Evolutionary conservation across 2,329 filamentous ascomycete genomes (phyloP).

Genomic region (Apiospora saccharicola): DNA sequence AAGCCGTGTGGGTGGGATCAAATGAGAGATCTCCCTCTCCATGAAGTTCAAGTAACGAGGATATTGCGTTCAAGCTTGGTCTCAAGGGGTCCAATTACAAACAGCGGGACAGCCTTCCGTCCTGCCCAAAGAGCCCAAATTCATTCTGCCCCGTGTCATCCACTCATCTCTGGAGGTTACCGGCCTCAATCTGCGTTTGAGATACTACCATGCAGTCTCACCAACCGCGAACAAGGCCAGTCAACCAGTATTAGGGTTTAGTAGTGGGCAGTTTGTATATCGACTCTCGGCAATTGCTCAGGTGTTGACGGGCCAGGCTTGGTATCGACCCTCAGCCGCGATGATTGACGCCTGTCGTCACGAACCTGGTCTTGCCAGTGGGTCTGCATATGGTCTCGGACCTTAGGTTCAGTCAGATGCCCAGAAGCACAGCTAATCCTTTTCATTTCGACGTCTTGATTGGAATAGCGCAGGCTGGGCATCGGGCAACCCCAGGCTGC

Average conservation of each 20-base stretch:
- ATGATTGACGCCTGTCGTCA: slow-evolving; percentile 11
- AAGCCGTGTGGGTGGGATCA: neutral
- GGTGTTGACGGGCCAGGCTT: neutral
- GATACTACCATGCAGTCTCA: slow-evolving; percentile 7
- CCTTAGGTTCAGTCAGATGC: neutral
- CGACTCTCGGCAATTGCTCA: slow-evolving; percentile 6
- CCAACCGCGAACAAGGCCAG: neutral
- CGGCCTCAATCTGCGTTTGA: slow-evolving; percentile 14
- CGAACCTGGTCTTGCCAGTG: slow-evolving; percentile 17
- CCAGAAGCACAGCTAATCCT: slow-evolving; percentile 8
- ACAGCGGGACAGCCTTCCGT: neutral
- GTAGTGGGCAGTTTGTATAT: neutral
- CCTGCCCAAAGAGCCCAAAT: slow-evolving; percentile 2
- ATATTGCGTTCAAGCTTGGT: neutral
- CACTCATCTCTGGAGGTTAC: neutral
- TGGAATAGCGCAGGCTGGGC: slow-evolving; percentile 14
- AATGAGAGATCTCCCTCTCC: neutral
- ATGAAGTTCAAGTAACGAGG: neutral
- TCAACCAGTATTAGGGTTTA: neutral
- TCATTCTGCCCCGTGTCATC: neutral
- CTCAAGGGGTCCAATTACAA: neutral
- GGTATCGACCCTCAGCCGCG: neutral
- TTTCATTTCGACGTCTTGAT: slow-evolving; percentile 16
- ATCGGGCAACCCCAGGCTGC: neutral
- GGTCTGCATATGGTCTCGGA: slow-evolving; percentile 4